Conservation (phyloP, 2,329 filamentous ascomycete species). For the Pochonia chlamydosporia region DNA sequence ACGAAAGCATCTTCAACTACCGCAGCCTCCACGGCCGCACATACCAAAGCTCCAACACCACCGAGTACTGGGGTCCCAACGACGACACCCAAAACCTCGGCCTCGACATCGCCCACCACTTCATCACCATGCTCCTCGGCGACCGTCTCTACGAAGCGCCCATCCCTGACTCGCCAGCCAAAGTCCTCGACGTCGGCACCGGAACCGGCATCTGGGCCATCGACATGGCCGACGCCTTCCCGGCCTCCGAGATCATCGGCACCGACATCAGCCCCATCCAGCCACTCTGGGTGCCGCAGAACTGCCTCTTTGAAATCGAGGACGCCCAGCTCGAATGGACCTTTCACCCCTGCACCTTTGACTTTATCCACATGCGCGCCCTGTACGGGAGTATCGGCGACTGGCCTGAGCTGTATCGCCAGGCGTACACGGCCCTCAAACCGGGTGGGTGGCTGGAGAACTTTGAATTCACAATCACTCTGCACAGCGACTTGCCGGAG, state of each 20-base stretch:
- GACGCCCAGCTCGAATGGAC: conserved; percentile 25
- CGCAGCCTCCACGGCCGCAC: conserved; percentile 25
- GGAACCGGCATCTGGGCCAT: conserved; percentile 56
- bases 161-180: neutral
- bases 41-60: conserved; percentile 21
- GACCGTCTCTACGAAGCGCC: conserved; percentile 11
- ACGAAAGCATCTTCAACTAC: conserved; percentile 26
- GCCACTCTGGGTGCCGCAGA: conserved; percentile 38
- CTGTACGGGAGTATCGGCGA: conserved; percentile 51
- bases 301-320: conserved; percentile 22
- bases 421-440: conserved; percentile 45
- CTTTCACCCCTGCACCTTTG: conserved; percentile 33
- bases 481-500: conserved; percentile 4
- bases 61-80: conserved; percentile 23
- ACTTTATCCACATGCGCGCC: conserved; percentile 55
- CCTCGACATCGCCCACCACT: conserved; percentile 20
- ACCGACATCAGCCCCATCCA: conserved; percentile 54
- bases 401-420: conserved; percentile 46
- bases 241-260: conserved; percentile 38
- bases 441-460: conserved; percentile 45
- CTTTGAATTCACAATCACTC: conserved; percentile 15
- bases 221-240: conserved; percentile 39
- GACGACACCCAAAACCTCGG: conserved; percentile 19
- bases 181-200: conserved; percentile 43
- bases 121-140: conserved; percentile 16